Percentiles rank a stretch among this genome's conserved stretches.
phyloP scores from a whole-genome alignment of 805 yeast genomes.

The Ogataea polymorpha region DNA sequence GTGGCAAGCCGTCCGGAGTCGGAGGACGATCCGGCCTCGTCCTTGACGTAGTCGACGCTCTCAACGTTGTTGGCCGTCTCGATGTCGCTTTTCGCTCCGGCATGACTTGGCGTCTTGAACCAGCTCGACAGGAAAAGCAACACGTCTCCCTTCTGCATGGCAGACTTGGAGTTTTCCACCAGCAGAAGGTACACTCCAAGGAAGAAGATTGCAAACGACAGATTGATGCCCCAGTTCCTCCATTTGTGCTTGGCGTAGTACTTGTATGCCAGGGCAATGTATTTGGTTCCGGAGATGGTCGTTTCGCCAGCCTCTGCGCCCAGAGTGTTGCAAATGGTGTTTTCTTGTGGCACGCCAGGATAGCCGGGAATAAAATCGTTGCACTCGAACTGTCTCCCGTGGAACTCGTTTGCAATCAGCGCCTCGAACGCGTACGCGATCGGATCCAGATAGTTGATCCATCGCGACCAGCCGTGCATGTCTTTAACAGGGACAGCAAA shows the following conservation, averaged over 20 bases:
- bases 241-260: constrained; percentile 62
- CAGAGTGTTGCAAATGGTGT: constrained; percentile 48
- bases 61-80: constrained; percentile 16
- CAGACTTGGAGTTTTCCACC: constrained; percentile 54
- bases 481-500: constrained; percentile 54
- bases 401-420: constrained; percentile 54
- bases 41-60: not conserved
- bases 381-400: constrained; percentile 42
- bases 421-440: constrained; percentile 55
- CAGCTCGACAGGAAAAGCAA: constrained; percentile 49
- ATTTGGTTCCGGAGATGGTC: constrained; percentile 52
- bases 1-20: constrained; percentile 14
- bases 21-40: not conserved
- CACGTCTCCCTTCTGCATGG: constrained; percentile 65
- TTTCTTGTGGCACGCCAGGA: constrained; percentile 34
- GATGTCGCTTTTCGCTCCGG: constrained; percentile 22
- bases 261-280: constrained; percentile 46
- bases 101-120: constrained; percentile 37
- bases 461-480: constrained; percentile 63
- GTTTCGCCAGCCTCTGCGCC: constrained; percentile 41
- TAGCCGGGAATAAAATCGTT: constrained; percentile 45
- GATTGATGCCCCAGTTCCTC: constrained; percentile 70
- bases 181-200: constrained; percentile 47
- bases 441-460: constrained; percentile 63
- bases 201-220: constrained; percentile 54